Evolutionary conservation across 2,329 filamentous ascomycete species (phyloP), one percentile per base, ranked within the genome.

Genomic region (Trichoderma arundinaceum): DNA sequence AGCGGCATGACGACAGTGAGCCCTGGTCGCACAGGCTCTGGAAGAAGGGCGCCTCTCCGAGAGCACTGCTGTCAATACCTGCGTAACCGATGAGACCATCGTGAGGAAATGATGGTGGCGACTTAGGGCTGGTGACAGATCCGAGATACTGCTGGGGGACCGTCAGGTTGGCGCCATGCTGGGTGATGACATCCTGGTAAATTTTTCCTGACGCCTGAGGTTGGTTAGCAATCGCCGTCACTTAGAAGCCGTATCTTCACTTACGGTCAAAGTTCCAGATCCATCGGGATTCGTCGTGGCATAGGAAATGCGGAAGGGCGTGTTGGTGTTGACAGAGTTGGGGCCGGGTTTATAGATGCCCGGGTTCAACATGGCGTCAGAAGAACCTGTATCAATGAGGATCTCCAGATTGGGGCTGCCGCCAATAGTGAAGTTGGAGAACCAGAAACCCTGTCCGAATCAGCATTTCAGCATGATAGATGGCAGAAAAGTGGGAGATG

Each of bases 41-140:
- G 51, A 71, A 53, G 48, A 70, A 71, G 8, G 70, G 66, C 0
- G 66, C 49, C 12, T 52, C 32, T 9, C 28, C 28, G 19, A 69
- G 68, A 7, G 66, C 49, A 19, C 57, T 65, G 41, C 61, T 44
- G 19, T 48, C 22, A 22, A 33, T 12, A 49, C 65, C 66, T 35
- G 62, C 68, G 59, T 66, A 71, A 19, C 69, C 69, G 49, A 70
- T 68, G 41, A 70, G 63, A 41, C 69, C 69, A 19, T 71, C 69
- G 43, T 59, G 66, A 38, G 69, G 69, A 22, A 69, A 71, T 2
- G 68, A 66, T 2, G 68, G 38, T 4, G 66, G 63, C 3, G 67
- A 64, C 8, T 17, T 41, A 9, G 69, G 69, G 28, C 17, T 53
- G 15, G 54, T 63, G 46, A 69, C 66, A 53, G 33, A 60, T 38